Conservation (phyloP, 805 yeast species). For the Metschnikowia rubicola region DNA sequence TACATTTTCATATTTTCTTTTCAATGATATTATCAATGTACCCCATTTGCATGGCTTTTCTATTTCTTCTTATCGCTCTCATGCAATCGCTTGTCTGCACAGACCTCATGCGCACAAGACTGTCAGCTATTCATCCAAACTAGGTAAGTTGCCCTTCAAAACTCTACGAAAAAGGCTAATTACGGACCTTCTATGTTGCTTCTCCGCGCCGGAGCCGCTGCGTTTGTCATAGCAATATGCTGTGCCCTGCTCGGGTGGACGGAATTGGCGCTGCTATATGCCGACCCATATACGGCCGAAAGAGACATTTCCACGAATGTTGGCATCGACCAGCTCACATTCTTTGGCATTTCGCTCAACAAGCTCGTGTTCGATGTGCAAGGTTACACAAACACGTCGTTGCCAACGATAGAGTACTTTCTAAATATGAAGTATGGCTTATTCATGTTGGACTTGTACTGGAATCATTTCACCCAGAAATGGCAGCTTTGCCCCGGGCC, state of each 20-base stretch:
- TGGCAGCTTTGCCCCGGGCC: constrained; percentile 60
- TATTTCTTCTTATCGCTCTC: too few relatives aligned
- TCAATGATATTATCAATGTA: too few relatives aligned
- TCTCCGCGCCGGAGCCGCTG: not conserved
- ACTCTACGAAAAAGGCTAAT: too few relatives aligned
- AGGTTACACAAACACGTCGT: constrained; percentile 24
- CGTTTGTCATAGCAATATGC: not conserved
- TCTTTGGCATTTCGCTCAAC: constrained; percentile 32
- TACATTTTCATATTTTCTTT: too few relatives aligned
- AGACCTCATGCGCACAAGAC: too few relatives aligned
- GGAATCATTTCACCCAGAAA: constrained; percentile 40
- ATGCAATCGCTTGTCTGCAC: too few relatives aligned
- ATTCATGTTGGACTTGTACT: constrained; percentile 45
- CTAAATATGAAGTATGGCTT: constrained; percentile 15
- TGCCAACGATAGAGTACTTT: constrained; percentile 8
- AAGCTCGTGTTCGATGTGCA: constrained; percentile 25
- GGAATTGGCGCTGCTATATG: constrained; percentile 8
- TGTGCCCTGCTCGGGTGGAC: constrained; percentile 3
- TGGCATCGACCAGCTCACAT: constrained; percentile 33
- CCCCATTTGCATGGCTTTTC: too few relatives aligned
- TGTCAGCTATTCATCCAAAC: too few relatives aligned
- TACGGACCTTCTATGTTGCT: not conserved
- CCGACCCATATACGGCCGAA: constrained; percentile 29
- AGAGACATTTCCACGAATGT: constrained; percentile 30
- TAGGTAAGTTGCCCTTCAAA: too few relatives aligned